Conservation (phyloP, 352 stramenopile species). For the Phytophthora uliginosa region DNA sequence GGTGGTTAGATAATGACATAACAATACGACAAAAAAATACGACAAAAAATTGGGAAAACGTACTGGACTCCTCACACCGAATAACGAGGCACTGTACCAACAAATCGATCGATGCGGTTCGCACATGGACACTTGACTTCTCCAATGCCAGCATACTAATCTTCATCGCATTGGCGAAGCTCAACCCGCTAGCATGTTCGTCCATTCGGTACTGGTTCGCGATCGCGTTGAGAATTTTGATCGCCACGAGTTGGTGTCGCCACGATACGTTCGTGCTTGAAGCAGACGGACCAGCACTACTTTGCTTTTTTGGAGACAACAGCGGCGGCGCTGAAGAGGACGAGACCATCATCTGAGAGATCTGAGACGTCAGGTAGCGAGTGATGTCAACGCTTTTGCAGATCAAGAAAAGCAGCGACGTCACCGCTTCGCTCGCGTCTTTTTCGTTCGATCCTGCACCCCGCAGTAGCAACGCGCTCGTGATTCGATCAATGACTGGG, state of each 20-base stretch:
- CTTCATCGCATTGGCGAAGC: slow-evolving; percentile 68
- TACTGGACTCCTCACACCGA: slow-evolving; percentile 81
- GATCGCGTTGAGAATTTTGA: slow-evolving; percentile 85
- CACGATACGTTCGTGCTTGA: slow-evolving; percentile 49
- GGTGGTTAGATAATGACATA: neutral
- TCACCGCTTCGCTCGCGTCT: slow-evolving; percentile 80
- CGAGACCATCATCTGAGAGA: slow-evolving; percentile 56
- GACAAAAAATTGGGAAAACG: too few species aligned
- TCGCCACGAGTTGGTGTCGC: slow-evolving; percentile 77
- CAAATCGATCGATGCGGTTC: slow-evolving; percentile 74
- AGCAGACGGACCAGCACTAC: neutral
- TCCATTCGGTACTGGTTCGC: slow-evolving; percentile 84
- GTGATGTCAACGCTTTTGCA: slow-evolving; percentile 86
- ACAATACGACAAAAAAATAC: neutral
- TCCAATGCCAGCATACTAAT: slow-evolving; percentile 74
- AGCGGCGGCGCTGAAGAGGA: slow-evolving; percentile 10
- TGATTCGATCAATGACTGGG: slow-evolving; percentile 59
- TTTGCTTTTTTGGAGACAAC: slow-evolving; percentile 34
- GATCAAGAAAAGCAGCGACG: slow-evolving; percentile 82
- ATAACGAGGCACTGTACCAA: slow-evolving; percentile 81
- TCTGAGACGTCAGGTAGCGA: slow-evolving; percentile 62
- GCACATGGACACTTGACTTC: slow-evolving; percentile 83
- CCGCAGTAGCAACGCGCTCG: slow-evolving; percentile 52
- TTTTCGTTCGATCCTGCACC: slow-evolving; percentile 82
- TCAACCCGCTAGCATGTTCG: slow-evolving; percentile 58